Conservation (phyloP, 2,329 filamentous ascomycete genomes). For the Saccharata proteae region DNA sequence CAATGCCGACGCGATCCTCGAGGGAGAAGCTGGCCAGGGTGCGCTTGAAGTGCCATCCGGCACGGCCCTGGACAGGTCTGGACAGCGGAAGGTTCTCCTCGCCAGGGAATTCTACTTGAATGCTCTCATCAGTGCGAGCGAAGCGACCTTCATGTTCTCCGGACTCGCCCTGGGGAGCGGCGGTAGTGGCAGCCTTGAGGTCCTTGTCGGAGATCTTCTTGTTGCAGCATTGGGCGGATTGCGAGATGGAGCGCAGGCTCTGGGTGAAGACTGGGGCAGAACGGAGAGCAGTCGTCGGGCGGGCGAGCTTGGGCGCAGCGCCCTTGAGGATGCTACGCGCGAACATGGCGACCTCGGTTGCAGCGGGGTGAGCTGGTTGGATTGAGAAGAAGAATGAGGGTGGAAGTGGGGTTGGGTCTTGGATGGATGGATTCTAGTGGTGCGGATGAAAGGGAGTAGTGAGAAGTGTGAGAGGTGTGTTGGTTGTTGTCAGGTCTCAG, state of each 20-base stretch:
- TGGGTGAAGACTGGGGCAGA: too few species aligned
- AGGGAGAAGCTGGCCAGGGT: slow-evolving; percentile 80
- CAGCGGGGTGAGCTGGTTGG: too few species aligned
- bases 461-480: too few species aligned
- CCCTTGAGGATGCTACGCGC: too few species aligned
- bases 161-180: slow-evolving; percentile 26
- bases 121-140: slow-evolving; percentile 67
- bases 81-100: slow-evolving; percentile 62
- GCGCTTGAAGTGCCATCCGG: slow-evolving; percentile 71
- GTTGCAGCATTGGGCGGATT: slow-evolving; percentile 18
- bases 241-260: slow-evolving; percentile 18
- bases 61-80: slow-evolving; percentile 59
- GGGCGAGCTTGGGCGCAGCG: slow-evolving; percentile 16
- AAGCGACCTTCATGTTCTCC: slow-evolving; percentile 51
- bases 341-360: too few species aligned
- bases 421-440: not conserved
- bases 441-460: too few species aligned
- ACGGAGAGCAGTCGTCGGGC: slow-evolving; percentile 11
- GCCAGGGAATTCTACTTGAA: slow-evolving; percentile 67
- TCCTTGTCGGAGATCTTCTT: slow-evolving; percentile 16
- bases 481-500: too few species aligned
- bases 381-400: too few species aligned
- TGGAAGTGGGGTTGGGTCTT: not conserved
- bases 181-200: slow-evolving; percentile 22
- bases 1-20: slow-evolving; percentile 68